phyloP scores from a whole-genome alignment of 495 filamentous ascomycete species.

The Tuber aestivum region DNA sequence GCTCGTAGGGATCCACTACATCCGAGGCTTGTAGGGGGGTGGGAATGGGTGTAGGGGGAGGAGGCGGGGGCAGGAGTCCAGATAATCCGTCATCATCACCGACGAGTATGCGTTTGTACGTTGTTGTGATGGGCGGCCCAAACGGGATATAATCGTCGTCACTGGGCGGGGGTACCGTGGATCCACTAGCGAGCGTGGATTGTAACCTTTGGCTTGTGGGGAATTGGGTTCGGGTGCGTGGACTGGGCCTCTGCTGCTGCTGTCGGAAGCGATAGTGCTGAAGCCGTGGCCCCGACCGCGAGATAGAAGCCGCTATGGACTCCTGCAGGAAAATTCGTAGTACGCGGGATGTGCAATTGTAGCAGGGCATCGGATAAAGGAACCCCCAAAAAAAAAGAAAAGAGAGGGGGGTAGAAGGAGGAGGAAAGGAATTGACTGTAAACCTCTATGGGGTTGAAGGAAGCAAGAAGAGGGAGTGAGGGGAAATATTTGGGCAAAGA shows the following conservation, averaged over 20 bases:
- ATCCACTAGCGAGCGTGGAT: conserved; percentile 3
- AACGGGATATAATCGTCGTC: conserved; percentile 42
- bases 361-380: conserved; percentile 25
- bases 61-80: conserved; percentile 8
- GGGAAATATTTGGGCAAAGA: conserved; percentile 6
- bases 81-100: not conserved
- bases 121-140: conserved; percentile 7
- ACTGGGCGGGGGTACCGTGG: conserved; percentile 3
- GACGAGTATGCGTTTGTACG: not conserved
- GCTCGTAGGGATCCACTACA: conserved; percentile 6
- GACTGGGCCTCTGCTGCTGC: not conserved
- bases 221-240: not conserved
- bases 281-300: not conserved
- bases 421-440: conserved; percentile 1
- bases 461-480: conserved; percentile 3
- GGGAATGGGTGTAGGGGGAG: conserved; percentile 16
- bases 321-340: conserved; percentile 30
- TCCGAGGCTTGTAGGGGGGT: not conserved
- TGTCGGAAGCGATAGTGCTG: not conserved
- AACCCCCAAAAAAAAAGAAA: conserved; percentile 5
- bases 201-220: not conserved
- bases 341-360: conserved; percentile 26
- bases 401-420: not conserved
- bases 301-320: not conserved
- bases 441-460: conserved; percentile 7